Evolutionary conservation across 225 moss, liverwort and hornwort species (phyloP), one percentile per base, ranked within the genome.

Genomic region (Ulota crispa): DNA sequence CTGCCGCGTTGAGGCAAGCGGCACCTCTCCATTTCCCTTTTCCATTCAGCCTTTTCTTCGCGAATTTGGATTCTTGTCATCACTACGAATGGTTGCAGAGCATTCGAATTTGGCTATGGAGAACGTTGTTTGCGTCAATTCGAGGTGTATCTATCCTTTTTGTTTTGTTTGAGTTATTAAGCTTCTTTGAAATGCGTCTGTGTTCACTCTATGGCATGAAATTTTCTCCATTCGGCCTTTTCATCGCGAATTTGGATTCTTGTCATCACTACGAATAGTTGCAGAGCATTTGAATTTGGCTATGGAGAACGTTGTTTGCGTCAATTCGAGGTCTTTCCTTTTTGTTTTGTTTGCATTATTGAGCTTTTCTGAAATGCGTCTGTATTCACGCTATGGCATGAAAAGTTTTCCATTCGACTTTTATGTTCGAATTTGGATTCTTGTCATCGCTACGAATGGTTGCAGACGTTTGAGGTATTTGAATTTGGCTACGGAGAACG

Each of bases 1-100:
- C 19, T 99, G 99, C 82, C 99, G 99, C 8, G 95, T 97, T 3
- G 97, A 97, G 92, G 95, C 83, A 9, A 21, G 14, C 15, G 11
- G 14, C 15, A 7, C 5, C 30, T 10, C 31, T 69, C 24, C 2
- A 60, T 23, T 70, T 31, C 42, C 19, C 23, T 12, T 8, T 52
- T 41, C 26, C 23, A 15, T 43, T 27, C 18, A 15, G 28, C 5
- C 0, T 37, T 68, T 42, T 56, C 11, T 56, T 15, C 68, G 39
- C 62, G 77, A 21, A 32, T 69, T 69, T 10, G 0, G 39, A 16
- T 13, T 55, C 28, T 21, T 23, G n/a, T n/a, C 34, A 31, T 23
- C 23, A 8, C 36, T 57, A 9, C 6, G 37, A n/a, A 42, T 37
- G 15, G 24, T 68, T 24, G 24, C 30, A 15, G 63, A 16, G 41